Conservation (phyloP, 257 asterid species). For the Gynochthodes officinalis region DNA sequence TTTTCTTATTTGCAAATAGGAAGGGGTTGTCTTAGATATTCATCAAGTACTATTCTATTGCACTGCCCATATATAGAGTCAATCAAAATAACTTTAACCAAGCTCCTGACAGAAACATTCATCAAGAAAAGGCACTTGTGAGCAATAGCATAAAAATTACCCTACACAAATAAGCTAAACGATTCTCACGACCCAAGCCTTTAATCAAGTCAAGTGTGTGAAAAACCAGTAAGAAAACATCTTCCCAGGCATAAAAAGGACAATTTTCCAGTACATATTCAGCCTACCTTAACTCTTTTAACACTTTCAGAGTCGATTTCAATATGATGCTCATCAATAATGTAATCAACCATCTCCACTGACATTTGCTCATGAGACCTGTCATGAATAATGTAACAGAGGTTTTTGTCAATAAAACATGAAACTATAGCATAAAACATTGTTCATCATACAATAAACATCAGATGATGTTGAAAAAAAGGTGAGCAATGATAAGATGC, state of each 20-base stretch:
- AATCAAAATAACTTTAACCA: background rate
- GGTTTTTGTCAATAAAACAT: background rate
- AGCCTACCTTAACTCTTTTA: conserved; percentile 70
- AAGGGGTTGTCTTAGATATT: no score
- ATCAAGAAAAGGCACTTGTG: background rate
- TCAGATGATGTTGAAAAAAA: background rate
- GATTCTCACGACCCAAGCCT: background rate
- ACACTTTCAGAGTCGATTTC: conserved; percentile 56
- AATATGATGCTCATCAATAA: conserved; percentile 71
- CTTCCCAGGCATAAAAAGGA: background rate
- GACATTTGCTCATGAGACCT: conserved; percentile 99
- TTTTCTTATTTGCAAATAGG: no score
- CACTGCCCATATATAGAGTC: background rate
- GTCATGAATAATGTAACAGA: conserved; percentile 8
- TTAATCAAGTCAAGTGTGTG: background rate
- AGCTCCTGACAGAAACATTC: background rate
- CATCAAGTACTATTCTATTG: background rate
- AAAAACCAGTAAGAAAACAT: background rate
- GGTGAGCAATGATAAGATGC: background rate
- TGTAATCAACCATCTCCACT: conserved; percentile 70
- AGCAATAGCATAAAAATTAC: background rate
- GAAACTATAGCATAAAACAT: background rate
- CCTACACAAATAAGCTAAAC: background rate
- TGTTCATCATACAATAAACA: background rate
- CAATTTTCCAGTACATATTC: background rate